Base-by-base conservation (phyloP, 495 filamentous ascomycete species). In the Penicillium dipodomyicola region DNA sequence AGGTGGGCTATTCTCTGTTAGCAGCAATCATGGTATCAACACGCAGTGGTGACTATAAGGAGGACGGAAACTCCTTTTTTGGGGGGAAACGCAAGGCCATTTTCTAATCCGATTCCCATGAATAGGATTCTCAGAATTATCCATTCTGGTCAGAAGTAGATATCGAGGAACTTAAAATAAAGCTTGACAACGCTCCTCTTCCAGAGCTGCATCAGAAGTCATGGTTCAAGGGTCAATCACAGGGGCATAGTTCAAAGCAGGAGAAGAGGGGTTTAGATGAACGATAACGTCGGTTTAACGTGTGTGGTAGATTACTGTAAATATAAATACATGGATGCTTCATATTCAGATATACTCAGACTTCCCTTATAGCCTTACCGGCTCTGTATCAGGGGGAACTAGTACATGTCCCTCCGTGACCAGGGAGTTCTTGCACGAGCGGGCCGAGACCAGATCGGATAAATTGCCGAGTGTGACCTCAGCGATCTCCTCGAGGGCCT, bases 401-500 rank as follows among this genome's bases (percentile, higher is more conserved):
- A 70, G 37, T 15, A 72, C 53, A 69, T 74, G 67, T 3, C 71
- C 71, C 59, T 70, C 70, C 2, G 65, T 59, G 7, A 73, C 68
- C 52, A 76, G 52, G 1, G 71, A 70, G 52, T 74, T 74, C 33
- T 57, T 52, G 59, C 73, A 74, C 1, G 65, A 57, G 15, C 64
- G 58, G 27, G 52, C 61, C 20, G 39, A 42, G 8, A 52, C 53
- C 50, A 68, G 72, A 49, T 71, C 71, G 23, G 63, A 64, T 4
- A 87, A 56, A 59, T 88, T 89, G 20, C 63, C 47, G 49, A 87
- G 50, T 9, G 85, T 87, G 12, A 77, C 79, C n/a, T 78, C 77
- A 5, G 86, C 77, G 63, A 89, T 89, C 69, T 86, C 83, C 3
- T 69, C 73, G 43, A 89, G 63, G 4, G 86, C 86, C 69, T 89